These are phyloP conservation scores for Thyridium curvatum DNA, from an alignment of 2,329 filamentous ascomycete species.

Conservation along the genomic window DNA sequence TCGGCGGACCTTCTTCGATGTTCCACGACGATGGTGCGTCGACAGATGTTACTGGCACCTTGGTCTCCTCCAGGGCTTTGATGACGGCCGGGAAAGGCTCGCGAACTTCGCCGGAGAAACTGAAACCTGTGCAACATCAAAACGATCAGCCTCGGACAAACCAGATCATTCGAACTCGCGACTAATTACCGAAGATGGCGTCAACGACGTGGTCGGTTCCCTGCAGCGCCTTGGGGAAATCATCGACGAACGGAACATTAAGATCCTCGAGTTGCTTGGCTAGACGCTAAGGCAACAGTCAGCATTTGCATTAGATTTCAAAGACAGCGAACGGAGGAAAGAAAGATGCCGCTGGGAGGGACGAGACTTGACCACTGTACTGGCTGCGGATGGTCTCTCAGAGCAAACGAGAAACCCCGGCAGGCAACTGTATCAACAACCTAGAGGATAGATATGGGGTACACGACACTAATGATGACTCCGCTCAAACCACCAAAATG, in stretches of 20 bases:
- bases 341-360: no score
- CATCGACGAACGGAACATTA: conserved; percentile 73
- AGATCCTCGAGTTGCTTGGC: conserved; percentile 80
- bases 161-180: background rate
- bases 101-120: conserved; percentile 86
- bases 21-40: conserved; percentile 95
- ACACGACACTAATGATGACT: no score
- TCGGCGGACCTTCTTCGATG: conserved; percentile 78
- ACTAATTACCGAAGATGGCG: conserved; percentile 73
- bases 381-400: no score
- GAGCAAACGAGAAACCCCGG: no score
- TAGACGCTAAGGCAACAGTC: conserved; percentile 53
- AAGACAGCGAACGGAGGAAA: no score
- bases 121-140: conserved; percentile 59
- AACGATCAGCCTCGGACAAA: background rate
- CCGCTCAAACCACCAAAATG: no score
- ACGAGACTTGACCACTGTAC: no score
- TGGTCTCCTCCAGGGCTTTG: conserved; percentile 63
- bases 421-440: no score
- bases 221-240: conserved; percentile 63
- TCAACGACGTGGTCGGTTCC: conserved; percentile 79
- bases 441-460: no score
- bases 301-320: no score
- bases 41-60: conserved; percentile 75
- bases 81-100: conserved; percentile 86